phyloP scores from a whole-genome alignment of 805 yeast genomes.

The Pichia heedii region DNA sequence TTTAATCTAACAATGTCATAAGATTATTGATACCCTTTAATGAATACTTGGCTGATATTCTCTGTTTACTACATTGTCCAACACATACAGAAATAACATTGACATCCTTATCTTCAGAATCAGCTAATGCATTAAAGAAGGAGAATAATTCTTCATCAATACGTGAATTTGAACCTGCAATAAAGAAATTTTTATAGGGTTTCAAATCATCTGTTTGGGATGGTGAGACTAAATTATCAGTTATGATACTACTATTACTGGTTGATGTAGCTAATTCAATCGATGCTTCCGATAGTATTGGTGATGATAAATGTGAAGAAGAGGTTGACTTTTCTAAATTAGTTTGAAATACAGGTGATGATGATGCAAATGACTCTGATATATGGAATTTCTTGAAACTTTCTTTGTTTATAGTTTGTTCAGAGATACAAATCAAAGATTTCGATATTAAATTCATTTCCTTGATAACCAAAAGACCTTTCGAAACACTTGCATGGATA shows the following conservation, averaged over 20 bases:
- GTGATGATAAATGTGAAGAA: neutral
- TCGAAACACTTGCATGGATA: conserved; percentile 70
- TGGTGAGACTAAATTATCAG: neutral
- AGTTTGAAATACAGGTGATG: conserved; percentile 8
- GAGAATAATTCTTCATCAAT: conserved; percentile 63
- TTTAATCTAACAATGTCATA: conserved; percentile 38
- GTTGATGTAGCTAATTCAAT: neutral
- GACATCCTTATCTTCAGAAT: conserved; percentile 15
- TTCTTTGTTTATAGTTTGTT: conserved; percentile 19
- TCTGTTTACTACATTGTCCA: conserved; percentile 28
- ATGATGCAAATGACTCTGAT: conserved; percentile 5
- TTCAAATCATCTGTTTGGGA: conserved; percentile 11
- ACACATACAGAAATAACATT: conserved; percentile 53
- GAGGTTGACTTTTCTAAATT: neutral
- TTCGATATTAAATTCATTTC: conserved; percentile 48
- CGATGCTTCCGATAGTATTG: neutral
- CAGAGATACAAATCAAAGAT: conserved; percentile 46
- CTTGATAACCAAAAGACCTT: conserved; percentile 63
- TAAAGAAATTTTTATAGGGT: conserved; percentile 35
- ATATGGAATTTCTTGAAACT: conserved; percentile 9
- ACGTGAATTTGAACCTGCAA: conserved; percentile 59
- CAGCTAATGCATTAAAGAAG: conserved; percentile 36
- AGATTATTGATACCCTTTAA: conserved; percentile 66
- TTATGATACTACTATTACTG: neutral
- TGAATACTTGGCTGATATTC: conserved; percentile 47